Evolutionary conservation across 2,329 filamentous ascomycete species (phyloP).

Genomic region (Fulvia fulva): DNA sequence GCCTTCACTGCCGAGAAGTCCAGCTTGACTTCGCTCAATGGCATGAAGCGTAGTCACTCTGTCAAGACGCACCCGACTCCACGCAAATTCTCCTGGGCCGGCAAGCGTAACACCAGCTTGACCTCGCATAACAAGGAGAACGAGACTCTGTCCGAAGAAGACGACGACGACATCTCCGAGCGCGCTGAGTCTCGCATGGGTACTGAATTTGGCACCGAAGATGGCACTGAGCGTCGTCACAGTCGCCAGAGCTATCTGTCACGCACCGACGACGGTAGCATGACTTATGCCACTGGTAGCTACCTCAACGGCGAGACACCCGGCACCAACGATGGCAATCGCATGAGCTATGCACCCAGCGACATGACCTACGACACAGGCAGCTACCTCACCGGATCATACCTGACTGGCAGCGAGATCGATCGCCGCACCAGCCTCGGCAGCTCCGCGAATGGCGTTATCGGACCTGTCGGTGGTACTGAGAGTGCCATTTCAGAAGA

Average conservation of each 20-base stretch:
- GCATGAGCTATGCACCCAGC: slow-evolving; percentile 40
- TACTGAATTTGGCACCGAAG: slow-evolving; percentile 23
- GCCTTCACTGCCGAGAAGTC: slow-evolving; percentile 30
- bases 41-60: slow-evolving; percentile 36
- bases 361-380: slow-evolving; percentile 46
- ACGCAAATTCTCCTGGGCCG: slow-evolving; percentile 34
- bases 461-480: slow-evolving; percentile 24
- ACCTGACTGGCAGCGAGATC: slow-evolving; percentile 47
- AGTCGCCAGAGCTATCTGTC: slow-evolving; percentile 24
- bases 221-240: slow-evolving; percentile 21
- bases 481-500: slow-evolving; percentile 16
- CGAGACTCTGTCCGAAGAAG: slow-evolving; percentile 42
- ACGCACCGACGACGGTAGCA: slow-evolving; percentile 24
- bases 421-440: slow-evolving; percentile 44
- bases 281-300: slow-evolving; percentile 29
- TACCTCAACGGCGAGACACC: slow-evolving; percentile 31
- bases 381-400: slow-evolving; percentile 48
- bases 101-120: slow-evolving; percentile 30
- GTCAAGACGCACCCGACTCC: slow-evolving; percentile 32
- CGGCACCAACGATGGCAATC: slow-evolving; percentile 29
- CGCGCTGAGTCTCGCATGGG: slow-evolving; percentile 15
- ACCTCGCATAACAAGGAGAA: slow-evolving; percentile 45
- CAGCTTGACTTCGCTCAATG: slow-evolving; percentile 24
- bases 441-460: slow-evolving; percentile 35
- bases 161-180: slow-evolving; percentile 34